A percentile compares a stretch with the other conserved stretches of the same genome.
These are phyloP conservation scores for Aspergillus brasiliensis DNA, from an alignment of 2,329 filamentous ascomycete genomes.

Conservation along the genomic window DNA sequence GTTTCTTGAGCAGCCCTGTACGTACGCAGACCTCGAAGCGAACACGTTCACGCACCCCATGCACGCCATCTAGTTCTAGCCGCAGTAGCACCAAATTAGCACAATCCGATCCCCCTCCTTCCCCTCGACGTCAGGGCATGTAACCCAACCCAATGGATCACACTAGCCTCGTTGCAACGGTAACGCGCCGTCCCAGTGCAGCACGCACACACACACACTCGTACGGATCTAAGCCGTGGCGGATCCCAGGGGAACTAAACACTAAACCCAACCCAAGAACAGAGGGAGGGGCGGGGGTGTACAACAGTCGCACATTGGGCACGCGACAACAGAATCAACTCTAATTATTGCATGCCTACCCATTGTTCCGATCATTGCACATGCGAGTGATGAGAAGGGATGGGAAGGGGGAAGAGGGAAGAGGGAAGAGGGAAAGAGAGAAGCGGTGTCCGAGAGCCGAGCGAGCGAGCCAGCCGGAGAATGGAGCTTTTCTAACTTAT, in stretches of 20 bases:
- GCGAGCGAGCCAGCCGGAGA: too few relatives aligned
- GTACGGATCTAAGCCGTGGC: neutral
- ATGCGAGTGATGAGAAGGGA: too few relatives aligned
- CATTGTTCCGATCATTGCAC: too few relatives aligned
- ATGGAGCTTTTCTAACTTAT: too few relatives aligned
- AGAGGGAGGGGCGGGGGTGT: too few relatives aligned
- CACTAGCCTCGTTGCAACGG: slow-evolving; percentile 22
- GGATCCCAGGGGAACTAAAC: neutral
- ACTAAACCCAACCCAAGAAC: neutral
- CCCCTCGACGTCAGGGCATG: slow-evolving; percentile 19
- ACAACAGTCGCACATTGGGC: slow-evolving; percentile 4
- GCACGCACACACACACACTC: neutral
- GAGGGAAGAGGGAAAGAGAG: too few relatives aligned
- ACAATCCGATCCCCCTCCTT: neutral
- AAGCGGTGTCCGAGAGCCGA: too few relatives aligned
- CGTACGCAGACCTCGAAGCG: neutral
- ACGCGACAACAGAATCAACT: slow-evolving; percentile 5
- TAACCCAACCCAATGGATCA: slow-evolving; percentile 10
- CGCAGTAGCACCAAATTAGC: neutral
- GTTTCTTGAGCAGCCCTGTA: neutral
- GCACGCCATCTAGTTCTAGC: neutral
- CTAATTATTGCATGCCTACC: too few relatives aligned
- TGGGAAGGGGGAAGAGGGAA: too few relatives aligned
- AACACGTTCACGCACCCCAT: neutral
- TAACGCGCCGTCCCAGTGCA: slow-evolving; percentile 5